phyloP scores from a whole-genome alignment of 2,329 filamentous ascomycete genomes.

The Harringtonia aguacate region DNA sequence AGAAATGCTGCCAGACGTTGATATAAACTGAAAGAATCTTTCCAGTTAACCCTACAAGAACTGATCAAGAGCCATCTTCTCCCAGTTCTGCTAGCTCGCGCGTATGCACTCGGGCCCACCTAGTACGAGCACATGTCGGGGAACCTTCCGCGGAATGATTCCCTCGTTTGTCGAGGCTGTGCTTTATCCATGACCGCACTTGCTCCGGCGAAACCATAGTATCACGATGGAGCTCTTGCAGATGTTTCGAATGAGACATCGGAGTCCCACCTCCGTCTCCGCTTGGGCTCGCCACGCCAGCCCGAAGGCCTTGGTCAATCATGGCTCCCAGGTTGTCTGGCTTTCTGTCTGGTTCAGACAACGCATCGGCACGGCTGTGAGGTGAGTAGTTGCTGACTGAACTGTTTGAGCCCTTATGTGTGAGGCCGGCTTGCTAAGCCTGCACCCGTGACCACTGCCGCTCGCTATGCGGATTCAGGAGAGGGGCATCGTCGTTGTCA shows the following conservation, averaged over 20 bases:
- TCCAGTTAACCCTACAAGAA: no score
- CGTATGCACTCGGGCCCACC: neutral
- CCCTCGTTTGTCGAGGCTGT: neutral
- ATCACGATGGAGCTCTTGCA: conserved; percentile 7
- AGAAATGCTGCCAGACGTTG: no score
- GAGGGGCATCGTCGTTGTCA: conserved; percentile 6
- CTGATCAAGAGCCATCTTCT: no score
- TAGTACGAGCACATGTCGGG: no score
- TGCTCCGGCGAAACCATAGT: conserved; percentile 9
- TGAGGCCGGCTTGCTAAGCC: conserved; percentile 11
- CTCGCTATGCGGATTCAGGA: conserved; percentile 3
- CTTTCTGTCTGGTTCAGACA: neutral
- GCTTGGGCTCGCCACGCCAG: neutral
- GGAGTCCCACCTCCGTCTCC: neutral
- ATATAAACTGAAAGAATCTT: no score
- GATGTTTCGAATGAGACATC: neutral
- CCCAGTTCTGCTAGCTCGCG: neutral
- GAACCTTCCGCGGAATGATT: neutral
- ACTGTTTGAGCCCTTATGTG: conserved; percentile 2
- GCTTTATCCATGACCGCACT: conserved; percentile 7
- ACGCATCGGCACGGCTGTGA: neutral
- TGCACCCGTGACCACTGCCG: conserved; percentile 13
- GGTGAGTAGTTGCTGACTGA: conserved; percentile 5
- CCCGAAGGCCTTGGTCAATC: neutral
- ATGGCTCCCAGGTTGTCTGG: no score